Evolutionary conservation across 169 alveolate genomes (phyloP).

Genomic region (Amoebophrya sp.): DNA sequence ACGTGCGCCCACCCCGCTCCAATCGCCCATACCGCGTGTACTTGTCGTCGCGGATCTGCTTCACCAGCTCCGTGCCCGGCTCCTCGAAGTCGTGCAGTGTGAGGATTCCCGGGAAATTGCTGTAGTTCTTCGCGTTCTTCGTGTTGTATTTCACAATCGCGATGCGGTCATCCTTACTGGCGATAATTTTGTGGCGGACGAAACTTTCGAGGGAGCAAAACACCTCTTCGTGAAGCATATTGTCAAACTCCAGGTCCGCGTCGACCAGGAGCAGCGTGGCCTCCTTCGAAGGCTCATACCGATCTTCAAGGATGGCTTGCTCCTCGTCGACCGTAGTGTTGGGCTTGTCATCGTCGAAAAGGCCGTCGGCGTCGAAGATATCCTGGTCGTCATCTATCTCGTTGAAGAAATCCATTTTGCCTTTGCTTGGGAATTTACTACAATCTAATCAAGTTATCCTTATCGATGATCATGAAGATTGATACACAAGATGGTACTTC

Average conservation of each 20-base stretch:
- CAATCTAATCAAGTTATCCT: too few relatives aligned
- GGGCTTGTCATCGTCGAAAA: too few relatives aligned
- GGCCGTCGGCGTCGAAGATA: too few relatives aligned
- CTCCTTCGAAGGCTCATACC: neutral
- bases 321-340: neutral
- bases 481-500: too few relatives aligned
- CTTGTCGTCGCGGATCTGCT: neutral
- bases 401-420: too few relatives aligned
- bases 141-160: neutral
- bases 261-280: slow-evolving; percentile 1
- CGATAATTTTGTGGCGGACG: neutral
- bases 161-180: neutral
- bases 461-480: too few relatives aligned
- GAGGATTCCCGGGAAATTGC: neutral
- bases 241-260: neutral
- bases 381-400: too few relatives aligned
- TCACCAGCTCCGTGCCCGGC: neutral
- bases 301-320: neutral
- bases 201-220: neutral
- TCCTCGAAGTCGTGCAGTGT: neutral
- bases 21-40: neutral
- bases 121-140: neutral
- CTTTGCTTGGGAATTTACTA: too few relatives aligned
- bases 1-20: neutral
- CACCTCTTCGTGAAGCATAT: neutral